phyloP scores from a whole-genome alignment of 805 yeast species.

The Starmerella tilneyi region DNA sequence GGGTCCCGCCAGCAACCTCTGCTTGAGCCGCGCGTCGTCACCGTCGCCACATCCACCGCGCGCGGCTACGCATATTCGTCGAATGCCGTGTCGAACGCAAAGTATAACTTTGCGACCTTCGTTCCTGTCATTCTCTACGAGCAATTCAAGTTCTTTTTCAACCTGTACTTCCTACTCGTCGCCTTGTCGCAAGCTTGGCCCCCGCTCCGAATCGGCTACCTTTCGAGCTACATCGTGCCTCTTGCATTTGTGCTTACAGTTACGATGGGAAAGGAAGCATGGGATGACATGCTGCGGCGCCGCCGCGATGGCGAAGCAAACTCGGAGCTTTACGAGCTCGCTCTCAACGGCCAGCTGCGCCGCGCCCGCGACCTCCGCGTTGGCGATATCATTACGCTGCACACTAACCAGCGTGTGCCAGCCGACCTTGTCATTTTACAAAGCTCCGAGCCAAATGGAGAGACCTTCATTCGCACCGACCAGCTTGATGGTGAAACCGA shows the following conservation, averaged over 20 bases:
- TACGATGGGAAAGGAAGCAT: conserved; percentile 91
- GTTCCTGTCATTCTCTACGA: conserved; percentile 83
- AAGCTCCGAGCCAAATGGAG: conserved; percentile 72
- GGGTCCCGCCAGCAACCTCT: neutral
- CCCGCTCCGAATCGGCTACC: conserved; percentile 79
- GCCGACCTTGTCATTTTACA: conserved; percentile 84
- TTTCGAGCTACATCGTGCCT: conserved; percentile 88
- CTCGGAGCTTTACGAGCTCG: conserved; percentile 65
- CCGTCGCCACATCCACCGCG: conserved; percentile 15
- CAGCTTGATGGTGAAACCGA: conserved; percentile 98
- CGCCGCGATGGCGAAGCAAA: conserved; percentile 85
- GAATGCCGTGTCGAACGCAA: conserved; percentile 87
- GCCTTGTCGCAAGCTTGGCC: conserved; percentile 91
- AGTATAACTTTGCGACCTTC: conserved; percentile 78
- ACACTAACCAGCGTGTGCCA: conserved; percentile 79
- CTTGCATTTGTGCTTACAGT: conserved; percentile 83
- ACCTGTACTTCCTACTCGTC: conserved; percentile 79
- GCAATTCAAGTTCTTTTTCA: conserved; percentile 94
- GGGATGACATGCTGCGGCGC: conserved; percentile 85
- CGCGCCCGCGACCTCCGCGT: conserved; percentile 59
- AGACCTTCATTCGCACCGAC: conserved; percentile 89
- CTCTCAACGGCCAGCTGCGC: conserved; percentile 33
- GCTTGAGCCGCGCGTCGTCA: conserved; percentile 9
- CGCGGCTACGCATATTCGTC: conserved; percentile 35
- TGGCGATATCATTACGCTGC: conserved; percentile 72